These are phyloP conservation scores for Linum usitatissimum DNA, from an alignment of 345 rosid species.

Conservation along the genomic window DNA sequence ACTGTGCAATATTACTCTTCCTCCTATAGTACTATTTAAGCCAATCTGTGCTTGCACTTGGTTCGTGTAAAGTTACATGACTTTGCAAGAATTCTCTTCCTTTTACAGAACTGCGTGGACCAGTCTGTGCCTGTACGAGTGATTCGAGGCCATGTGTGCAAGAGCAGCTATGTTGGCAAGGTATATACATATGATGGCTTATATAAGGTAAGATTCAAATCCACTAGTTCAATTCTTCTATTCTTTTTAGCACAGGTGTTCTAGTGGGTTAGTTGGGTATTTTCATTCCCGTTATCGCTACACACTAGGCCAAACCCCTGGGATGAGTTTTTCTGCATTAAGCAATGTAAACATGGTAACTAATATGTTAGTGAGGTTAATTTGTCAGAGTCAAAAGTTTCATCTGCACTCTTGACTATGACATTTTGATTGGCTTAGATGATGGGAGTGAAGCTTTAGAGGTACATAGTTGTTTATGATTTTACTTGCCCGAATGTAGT, in stretches of 20 bases:
- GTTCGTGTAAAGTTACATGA: background rate
- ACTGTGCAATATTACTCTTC: no score
- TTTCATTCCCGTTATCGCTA: no score
- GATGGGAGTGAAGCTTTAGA: background rate
- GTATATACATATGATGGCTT: conserved; percentile 89
- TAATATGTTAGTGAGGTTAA: background rate
- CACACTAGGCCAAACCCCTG: no score
- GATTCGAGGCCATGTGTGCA: conserved; percentile 63
- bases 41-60: background rate
- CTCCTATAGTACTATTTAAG: no score
- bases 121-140: conserved; percentile 66
- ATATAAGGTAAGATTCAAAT: conserved; percentile 45
- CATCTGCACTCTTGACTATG: background rate
- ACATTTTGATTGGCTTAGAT: background rate
- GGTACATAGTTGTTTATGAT: background rate
- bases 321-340: no score
- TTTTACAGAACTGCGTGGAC: conserved; percentile 59
- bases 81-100: background rate
- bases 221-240: background rate
- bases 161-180: conserved; percentile 54
- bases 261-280: no score
- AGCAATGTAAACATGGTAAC: no score
- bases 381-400: background rate
- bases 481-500: no score
- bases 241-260: background rate